Base-by-base conservation (phyloP, 345 rosid species). In the Syzygium jambos region DNA sequence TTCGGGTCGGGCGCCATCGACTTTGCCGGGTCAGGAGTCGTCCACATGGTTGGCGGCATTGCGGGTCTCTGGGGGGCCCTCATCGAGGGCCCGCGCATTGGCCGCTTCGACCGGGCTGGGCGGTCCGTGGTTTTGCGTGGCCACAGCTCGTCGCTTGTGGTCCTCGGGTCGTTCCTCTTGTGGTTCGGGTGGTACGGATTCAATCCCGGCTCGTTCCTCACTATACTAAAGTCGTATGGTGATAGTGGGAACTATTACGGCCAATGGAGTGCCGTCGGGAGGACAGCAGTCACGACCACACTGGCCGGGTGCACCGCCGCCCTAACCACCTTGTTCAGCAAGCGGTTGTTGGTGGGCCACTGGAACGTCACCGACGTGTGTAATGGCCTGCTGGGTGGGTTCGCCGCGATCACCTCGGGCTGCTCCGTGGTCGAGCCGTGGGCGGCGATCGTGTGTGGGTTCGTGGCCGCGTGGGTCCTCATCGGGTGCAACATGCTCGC, bases 371-470 rank as follows among this genome's bases (percentile, higher is more conserved):
- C 68, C 12, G 89, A 87, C 46, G 89, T 87, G 41, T 87, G 89
- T 84, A 87, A 87, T n/a, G 89, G 89, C 59, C 86, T 87, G 63
- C 86, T 87, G 34, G 89, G 89, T 4, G 89, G 89, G 83, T 87
- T 87, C 84, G 89, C 89, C 43, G 93, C 94, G 0, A 91, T 93
- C 88, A 92, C 95, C 8, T 85, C 93, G 0, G 94, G 94, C 22
- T 93, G 95, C 73, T 89, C 93, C 0, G 95, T 93, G 57, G 93
- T 93, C 3, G 93, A 93, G 49, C 95, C 95, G 0, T 93, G 94
- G 95, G 94, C 94, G 0, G 94, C 93, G n/a, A 85, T 93, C 85
- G 16, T 93, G 63, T 92, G 95, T 9, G 95, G 94, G 10, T 92
- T 90, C 22, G 87, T 92, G 23, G 93, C 95, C 1, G 88, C 93